Percentiles rank a stretch among this genome's conserved stretches.
phyloP scores from a whole-genome alignment of 2,329 filamentous ascomycete species.

The Coniochaeta hoffmannii region DNA sequence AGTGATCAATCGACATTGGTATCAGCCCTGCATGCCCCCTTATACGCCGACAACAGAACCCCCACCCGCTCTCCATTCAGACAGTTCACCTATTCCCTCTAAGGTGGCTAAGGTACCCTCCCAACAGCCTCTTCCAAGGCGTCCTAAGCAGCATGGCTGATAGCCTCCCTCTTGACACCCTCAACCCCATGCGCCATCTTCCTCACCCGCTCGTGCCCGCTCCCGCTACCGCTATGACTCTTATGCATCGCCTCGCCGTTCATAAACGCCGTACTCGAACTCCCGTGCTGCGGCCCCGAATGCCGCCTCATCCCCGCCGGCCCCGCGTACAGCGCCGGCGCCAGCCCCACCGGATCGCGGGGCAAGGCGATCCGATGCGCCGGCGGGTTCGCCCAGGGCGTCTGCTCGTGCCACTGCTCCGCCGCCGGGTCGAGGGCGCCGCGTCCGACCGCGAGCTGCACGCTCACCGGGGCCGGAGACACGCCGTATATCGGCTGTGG shows the following conservation, averaged over 20 bases:
- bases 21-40: not conserved
- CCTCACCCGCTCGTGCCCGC: not conserved
- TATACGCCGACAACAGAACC: not conserved
- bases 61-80: too few relatives aligned
- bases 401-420: conserved; percentile 83
- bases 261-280: not conserved
- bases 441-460: not conserved
- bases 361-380: conserved; percentile 46
- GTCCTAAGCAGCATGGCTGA: not conserved
- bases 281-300: not conserved
- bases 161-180: not conserved
- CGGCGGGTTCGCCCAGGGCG: conserved; percentile 84
- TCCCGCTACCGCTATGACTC: not conserved
- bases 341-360: not conserved
- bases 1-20: not conserved
- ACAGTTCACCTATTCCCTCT: too few relatives aligned
- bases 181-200: conserved; percentile 3
- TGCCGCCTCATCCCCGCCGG: conserved; percentile 5
- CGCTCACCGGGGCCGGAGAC: conserved; percentile 16
- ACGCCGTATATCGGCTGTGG: conserved; percentile 8
- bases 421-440: conserved; percentile 56
- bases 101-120: too few relatives aligned
- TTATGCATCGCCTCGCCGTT: not conserved
- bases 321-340: conserved; percentile 6
- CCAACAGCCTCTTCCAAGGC: too few relatives aligned